These are phyloP conservation scores for Cenococcum geophilum DNA, from an alignment of 495 filamentous ascomycete genomes.

Conservation along the genomic window DNA sequence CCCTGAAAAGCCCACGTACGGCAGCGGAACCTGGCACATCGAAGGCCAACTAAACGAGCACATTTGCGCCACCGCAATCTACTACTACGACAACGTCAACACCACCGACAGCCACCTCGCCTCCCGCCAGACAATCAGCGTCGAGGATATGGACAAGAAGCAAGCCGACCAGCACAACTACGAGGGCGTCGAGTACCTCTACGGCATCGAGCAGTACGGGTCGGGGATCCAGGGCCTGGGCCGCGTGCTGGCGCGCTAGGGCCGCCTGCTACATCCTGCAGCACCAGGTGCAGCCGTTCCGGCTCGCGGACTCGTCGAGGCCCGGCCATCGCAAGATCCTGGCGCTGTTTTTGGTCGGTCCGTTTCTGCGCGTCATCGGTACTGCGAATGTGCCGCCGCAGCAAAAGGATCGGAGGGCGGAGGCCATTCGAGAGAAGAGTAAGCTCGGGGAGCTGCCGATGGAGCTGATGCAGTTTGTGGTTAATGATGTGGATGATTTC, in stretches of 20 bases:
- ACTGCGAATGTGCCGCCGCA: constrained; percentile 55
- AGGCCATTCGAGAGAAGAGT: constrained; percentile 22
- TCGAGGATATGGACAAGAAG: neutral
- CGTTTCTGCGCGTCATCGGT: constrained; percentile 45
- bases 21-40: neutral
- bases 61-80: neutral
- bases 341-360: constrained; percentile 54
- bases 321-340: constrained; percentile 53
- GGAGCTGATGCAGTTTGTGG: constrained; percentile 42
- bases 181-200: constrained; percentile 22
- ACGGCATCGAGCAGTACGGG: constrained; percentile 25
- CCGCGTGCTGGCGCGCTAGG: constrained; percentile 28
- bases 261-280: constrained; percentile 34
- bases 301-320: constrained; percentile 44
- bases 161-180: neutral
- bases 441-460: constrained; percentile 30
- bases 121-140: neutral
- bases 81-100: neutral
- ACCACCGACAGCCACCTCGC: neutral
- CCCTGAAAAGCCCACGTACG: constrained; percentile 1
- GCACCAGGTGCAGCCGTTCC: constrained; percentile 49
- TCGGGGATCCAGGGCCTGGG: constrained; percentile 40
- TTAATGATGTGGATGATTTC: constrained; percentile 28
- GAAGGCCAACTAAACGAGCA: constrained; percentile 7
- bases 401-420: constrained; percentile 30